Base-by-base conservation (phyloP, 768 basidiomycete genomes). In the Galerina marginata region DNA sequence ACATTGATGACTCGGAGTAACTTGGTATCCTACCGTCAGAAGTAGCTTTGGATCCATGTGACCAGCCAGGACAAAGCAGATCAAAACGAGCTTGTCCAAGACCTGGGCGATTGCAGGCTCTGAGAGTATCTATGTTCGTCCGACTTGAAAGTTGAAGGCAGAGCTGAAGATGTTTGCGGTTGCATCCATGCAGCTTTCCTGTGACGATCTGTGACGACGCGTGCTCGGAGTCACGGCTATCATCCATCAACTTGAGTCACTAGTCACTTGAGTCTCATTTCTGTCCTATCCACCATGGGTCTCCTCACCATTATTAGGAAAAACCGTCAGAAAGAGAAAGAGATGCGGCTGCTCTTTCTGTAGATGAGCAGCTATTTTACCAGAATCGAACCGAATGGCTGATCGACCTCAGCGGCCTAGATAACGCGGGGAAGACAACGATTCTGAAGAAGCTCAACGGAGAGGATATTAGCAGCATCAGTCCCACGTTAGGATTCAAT, bases 381-480 rank as follows among this genome's bases (percentile, higher is more conserved):
- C 4, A 29, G 15, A 38, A 50, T 50, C 50, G 53, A 64, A 63
- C 62, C 61, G 58, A 60, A 51, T 65, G 51, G 29, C 29, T 33
- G 29, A 33, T 20, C 29, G 29, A 44, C 33, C 58, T 59, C 71
- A 99, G 96, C 45, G 96, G 97, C 9, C 86, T 99, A 14, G 97
- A 99, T 74, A 99, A 99, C 71, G 97, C 96, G 2, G 97, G 97
- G 54, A 99, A 99, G 81, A 99, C 97, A 2, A 99, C 96, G 2
- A 97, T 99, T 65, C 76, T 99, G 59, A 99, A 98, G 80, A 93
- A 92, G 74, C 82, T 99, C 63, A 96, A 92, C 62, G 91, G 88
- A 20, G 96, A 99, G 76, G 92, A 96, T 74, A 94, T 96, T 66
- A 82, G 82, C 68, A 84, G 82, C 53, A 88, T 99, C 56, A 93